Conservation (phyloP, 2,329 filamentous ascomycete species). For the Pestalotiopsis sp. region DNA sequence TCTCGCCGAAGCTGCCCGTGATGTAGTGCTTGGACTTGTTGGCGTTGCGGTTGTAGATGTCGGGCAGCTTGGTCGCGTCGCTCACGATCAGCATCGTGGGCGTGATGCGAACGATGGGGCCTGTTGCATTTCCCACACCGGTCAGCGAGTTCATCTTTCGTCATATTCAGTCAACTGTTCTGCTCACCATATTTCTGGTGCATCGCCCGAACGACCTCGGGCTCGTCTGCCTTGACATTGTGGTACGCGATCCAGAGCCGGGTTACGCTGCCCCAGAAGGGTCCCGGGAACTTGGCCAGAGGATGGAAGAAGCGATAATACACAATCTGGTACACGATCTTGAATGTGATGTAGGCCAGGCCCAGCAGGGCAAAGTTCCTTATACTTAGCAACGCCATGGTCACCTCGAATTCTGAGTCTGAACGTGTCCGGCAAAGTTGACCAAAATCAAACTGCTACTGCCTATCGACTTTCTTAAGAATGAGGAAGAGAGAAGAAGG, state of each 20-base stretch:
- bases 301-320: conserved; percentile 56
- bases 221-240: conserved; percentile 49
- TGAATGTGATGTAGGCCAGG: conserved; percentile 34
- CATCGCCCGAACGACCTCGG: conserved; percentile 41
- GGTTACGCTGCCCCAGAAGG: conserved; percentile 58
- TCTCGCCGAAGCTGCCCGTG: conserved; percentile 58
- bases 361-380: conserved; percentile 35
- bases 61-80: conserved; percentile 56
- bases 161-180: background rate
- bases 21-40: conserved; percentile 63
- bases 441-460: background rate
- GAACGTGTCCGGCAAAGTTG: background rate
- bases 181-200: conserved; percentile 51
- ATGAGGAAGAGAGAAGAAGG: background rate
- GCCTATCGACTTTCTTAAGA: background rate
- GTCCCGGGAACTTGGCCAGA: conserved; percentile 53
- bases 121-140: conserved; percentile 28
- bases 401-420: background rate
- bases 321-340: conserved; percentile 47
- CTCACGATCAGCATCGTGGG: conserved; percentile 55
- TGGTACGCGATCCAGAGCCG: conserved; percentile 56
- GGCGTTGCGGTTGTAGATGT: conserved; percentile 57
- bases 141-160: conserved; percentile 7
- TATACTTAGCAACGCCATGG: conserved; percentile 39
- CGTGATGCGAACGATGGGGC: conserved; percentile 54